These are phyloP conservation scores for Lanmaoa pseudosensibilis DNA, from an alignment of 768 basidiomycete species.

Conservation along the genomic window DNA sequence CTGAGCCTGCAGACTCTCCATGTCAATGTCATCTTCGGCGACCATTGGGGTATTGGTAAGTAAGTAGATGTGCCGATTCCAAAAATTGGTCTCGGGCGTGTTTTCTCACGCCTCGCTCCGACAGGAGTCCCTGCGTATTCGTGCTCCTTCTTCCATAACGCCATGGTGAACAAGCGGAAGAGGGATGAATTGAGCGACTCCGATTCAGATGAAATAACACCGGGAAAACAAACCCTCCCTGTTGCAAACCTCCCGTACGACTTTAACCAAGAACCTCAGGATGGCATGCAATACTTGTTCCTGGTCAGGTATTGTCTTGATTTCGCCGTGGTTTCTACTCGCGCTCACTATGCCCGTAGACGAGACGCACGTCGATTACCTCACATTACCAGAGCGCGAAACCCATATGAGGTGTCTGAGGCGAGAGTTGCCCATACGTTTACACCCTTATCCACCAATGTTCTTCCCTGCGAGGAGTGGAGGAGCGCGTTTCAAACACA, in stretches of 20 bases:
- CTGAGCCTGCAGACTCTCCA: slow-evolving; percentile 75
- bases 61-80: neutral
- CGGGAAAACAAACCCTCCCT: slow-evolving; percentile 73
- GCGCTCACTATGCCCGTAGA: slow-evolving; percentile 39
- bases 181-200: slow-evolving; percentile 48
- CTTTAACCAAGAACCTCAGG: slow-evolving; percentile 62
- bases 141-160: neutral
- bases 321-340: neutral
- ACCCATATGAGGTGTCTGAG: slow-evolving; percentile 60
- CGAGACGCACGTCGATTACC: slow-evolving; percentile 72
- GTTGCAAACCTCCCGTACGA: slow-evolving; percentile 76
- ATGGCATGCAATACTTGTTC: slow-evolving; percentile 81
- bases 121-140: neutral
- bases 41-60: slow-evolving; percentile 20
- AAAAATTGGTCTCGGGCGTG: neutral
- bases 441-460: slow-evolving; percentile 26
- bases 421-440: slow-evolving; percentile 21
- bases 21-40: slow-evolving; percentile 59
- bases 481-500: slow-evolving; percentile 52
- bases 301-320: slow-evolving; percentile 60
- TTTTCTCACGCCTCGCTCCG: slow-evolving; percentile 22
- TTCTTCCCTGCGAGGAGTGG: slow-evolving; percentile 71
- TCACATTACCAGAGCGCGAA: slow-evolving; percentile 59
- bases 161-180: slow-evolving; percentile 53
- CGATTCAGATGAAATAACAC: slow-evolving; percentile 59